A percentile compares a stretch with the other conserved stretches of the same genome.
Conservation (phyloP, 805 yeast species). For the Naumovozyma castellii region DNA sequence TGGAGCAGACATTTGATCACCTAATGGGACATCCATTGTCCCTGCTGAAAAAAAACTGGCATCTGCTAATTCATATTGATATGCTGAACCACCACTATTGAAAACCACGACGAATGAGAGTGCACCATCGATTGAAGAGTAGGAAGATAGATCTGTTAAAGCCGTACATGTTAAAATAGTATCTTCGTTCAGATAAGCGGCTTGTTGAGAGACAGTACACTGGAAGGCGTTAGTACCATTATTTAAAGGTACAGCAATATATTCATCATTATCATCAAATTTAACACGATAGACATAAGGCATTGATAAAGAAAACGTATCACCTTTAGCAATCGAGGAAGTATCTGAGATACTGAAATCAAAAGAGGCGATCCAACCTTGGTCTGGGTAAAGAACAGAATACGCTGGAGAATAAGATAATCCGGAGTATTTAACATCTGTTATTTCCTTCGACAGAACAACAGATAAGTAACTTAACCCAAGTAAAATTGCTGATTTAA, state of each 20-base stretch:
- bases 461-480: constrained; percentile 1
- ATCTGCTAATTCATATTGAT: constrained; percentile 26
- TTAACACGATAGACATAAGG: constrained; percentile 30
- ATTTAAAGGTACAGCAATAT: constrained; percentile 12
- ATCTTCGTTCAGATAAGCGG: constrained; percentile 25
- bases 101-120: constrained; percentile 26
- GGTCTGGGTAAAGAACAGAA: constrained; percentile 17
- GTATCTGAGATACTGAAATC: constrained; percentile 18
- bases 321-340: constrained; percentile 17
- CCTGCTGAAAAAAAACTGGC: constrained; percentile 27
- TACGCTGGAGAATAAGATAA: constrained; percentile 9
- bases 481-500: not conserved
- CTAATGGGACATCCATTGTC: constrained; percentile 20
- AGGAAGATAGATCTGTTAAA: constrained; percentile 11
- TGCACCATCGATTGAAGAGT: constrained; percentile 20
- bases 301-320: constrained; percentile 21
- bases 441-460: constrained; percentile 8
- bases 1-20: constrained; percentile 17
- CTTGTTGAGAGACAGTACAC: constrained; percentile 30
- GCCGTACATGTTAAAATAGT: constrained; percentile 28
- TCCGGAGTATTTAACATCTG: constrained; percentile 8
- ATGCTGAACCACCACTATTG: constrained; percentile 29
- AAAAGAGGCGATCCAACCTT: constrained; percentile 30
- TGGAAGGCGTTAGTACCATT: constrained; percentile 24
- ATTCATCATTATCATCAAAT: constrained; percentile 18